phyloP scores from a whole-genome alignment of 495 filamentous ascomycete genomes.

The Corynascus novoguineensis region DNA sequence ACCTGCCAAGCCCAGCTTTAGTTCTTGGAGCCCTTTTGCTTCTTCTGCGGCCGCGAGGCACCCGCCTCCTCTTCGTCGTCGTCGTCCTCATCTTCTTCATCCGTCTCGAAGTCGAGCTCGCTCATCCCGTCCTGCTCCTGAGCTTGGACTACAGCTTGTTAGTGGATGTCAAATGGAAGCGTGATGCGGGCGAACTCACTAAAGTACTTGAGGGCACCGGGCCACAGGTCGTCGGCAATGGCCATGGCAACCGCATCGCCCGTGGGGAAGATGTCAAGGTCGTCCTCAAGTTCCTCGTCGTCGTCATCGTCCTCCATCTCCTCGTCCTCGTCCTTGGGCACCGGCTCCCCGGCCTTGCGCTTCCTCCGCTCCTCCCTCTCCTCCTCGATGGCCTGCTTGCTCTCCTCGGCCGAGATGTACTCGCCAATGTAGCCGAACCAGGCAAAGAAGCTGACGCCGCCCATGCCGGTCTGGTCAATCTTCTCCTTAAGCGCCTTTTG shows the following conservation, averaged over 20 bases:
- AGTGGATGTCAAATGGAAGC: neutral
- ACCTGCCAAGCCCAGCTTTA: conserved; percentile 1
- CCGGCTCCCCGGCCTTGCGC: conserved; percentile 51
- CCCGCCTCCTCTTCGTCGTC: conserved; percentile 38
- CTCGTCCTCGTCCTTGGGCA: conserved; percentile 47
- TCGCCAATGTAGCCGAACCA: conserved; percentile 75
- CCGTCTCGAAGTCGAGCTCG: conserved; percentile 56
- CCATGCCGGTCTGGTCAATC: conserved; percentile 52
- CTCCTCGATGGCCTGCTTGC: conserved; percentile 49
- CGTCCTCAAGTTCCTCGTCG: conserved; percentile 47
- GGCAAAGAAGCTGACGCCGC: conserved; percentile 71
- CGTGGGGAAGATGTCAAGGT: conserved; percentile 70
- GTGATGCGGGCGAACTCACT: conserved; percentile 53
- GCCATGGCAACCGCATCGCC: conserved; percentile 75
- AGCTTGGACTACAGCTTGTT: conserved; percentile 47
- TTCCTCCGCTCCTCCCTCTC: conserved; percentile 55
- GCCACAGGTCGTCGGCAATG: conserved; percentile 81
- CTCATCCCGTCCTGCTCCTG: conserved; percentile 54
- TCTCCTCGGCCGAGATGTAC: conserved; percentile 64
- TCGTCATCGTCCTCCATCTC: conserved; percentile 41
- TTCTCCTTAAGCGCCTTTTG: conserved; percentile 48
- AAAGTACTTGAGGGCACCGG: conserved; percentile 82
- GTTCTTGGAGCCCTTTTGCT: conserved; percentile 34
- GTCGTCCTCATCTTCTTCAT: conserved; percentile 38
- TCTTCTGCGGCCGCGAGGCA: conserved; percentile 39